These are phyloP conservation scores for Corchorus olitorius DNA, from an alignment of 345 rosid genomes.

Conservation along the genomic window DNA sequence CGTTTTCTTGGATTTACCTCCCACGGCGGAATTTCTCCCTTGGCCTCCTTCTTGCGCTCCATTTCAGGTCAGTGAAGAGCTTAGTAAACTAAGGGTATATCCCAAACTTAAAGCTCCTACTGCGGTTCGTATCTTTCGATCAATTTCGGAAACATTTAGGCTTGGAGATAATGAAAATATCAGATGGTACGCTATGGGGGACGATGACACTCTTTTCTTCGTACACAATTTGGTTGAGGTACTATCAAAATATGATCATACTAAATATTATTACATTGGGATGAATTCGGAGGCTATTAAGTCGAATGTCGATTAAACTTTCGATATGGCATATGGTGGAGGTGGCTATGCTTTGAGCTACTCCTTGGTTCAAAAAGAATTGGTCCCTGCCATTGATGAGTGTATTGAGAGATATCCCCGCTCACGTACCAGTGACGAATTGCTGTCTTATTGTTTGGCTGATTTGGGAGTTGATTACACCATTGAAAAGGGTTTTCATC, in stretches of 20 bases:
- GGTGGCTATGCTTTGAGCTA: slow-evolving; percentile 73
- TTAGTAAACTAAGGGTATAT: slow-evolving; percentile 35
- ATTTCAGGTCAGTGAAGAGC: slow-evolving; percentile 42
- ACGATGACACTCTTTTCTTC: slow-evolving; percentile 60
- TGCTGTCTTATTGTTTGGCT: slow-evolving; percentile 46
- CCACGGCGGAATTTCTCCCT: slow-evolving; percentile 38
- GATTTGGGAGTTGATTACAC: slow-evolving; percentile 50
- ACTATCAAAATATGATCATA: slow-evolving; percentile 56
- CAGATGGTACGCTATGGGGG: slow-evolving; percentile 60
- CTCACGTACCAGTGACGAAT: slow-evolving; percentile 38
- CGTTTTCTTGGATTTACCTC: slow-evolving; percentile 52
- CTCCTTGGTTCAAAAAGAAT: slow-evolving; percentile 40
- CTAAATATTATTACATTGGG: slow-evolving; percentile 49
- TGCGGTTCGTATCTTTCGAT: slow-evolving; percentile 20
- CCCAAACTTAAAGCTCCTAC: slow-evolving; percentile 30
- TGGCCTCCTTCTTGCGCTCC: slow-evolving; percentile 56
- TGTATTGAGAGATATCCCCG: slow-evolving; percentile 56
- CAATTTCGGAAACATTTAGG: slow-evolving; percentile 18
- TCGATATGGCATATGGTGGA: slow-evolving; percentile 72
- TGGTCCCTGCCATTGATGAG: slow-evolving; percentile 46
- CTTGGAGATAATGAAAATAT: slow-evolving; percentile 5
- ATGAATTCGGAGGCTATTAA: slow-evolving; percentile 42
- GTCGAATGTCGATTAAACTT: slow-evolving; percentile 39
- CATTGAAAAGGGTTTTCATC: slow-evolving; percentile 56
- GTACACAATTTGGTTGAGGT: slow-evolving; percentile 50